These are phyloP conservation scores for Orbilia blumenaviensis DNA, from an alignment of 2,329 filamentous ascomycete species.

Conservation along the genomic window DNA sequence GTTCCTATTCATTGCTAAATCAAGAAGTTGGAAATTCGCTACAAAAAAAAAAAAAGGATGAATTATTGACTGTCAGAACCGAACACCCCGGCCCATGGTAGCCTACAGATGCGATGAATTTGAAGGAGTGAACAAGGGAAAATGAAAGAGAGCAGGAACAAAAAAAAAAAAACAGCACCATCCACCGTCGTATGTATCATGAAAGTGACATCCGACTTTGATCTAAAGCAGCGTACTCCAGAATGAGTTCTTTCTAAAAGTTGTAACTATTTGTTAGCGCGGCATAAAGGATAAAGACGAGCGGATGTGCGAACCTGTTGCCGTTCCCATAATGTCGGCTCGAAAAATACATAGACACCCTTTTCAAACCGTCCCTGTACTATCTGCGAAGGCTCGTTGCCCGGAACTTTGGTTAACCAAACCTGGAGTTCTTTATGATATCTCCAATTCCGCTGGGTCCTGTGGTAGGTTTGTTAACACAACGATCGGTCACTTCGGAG, in stretches of 20 bases:
- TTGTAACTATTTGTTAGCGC: slow-evolving; percentile 11
- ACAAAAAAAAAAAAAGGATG: background rate
- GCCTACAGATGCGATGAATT: slow-evolving; percentile 8
- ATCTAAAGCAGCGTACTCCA: slow-evolving; percentile 66
- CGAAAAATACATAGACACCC: slow-evolving; percentile 68
- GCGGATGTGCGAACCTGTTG: slow-evolving; percentile 62
- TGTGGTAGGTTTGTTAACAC: slow-evolving; percentile 19
- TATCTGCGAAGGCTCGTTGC: slow-evolving; percentile 62
- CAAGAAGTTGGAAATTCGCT: background rate
- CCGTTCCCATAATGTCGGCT: slow-evolving; percentile 66
- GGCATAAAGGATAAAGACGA: slow-evolving; percentile 16
- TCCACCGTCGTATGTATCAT: background rate
- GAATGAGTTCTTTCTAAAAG: slow-evolving; percentile 64
- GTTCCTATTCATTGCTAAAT: slow-evolving; percentile 11
- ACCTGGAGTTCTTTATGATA: slow-evolving; percentile 67
- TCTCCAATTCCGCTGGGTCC: slow-evolving; percentile 62
- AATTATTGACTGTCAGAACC: background rate
- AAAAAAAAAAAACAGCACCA: too few relatives aligned
- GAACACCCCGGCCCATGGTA: background rate
- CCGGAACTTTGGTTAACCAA: slow-evolving; percentile 67
- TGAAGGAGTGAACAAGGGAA: background rate
- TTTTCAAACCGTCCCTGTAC: slow-evolving; percentile 64
- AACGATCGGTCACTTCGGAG: background rate
- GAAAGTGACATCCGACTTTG: slow-evolving; percentile 53
- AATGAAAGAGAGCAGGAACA: too few relatives aligned